Evolutionary conservation across 305 asterid species (phyloP).

Genomic region (Fraxinus albicans): DNA sequence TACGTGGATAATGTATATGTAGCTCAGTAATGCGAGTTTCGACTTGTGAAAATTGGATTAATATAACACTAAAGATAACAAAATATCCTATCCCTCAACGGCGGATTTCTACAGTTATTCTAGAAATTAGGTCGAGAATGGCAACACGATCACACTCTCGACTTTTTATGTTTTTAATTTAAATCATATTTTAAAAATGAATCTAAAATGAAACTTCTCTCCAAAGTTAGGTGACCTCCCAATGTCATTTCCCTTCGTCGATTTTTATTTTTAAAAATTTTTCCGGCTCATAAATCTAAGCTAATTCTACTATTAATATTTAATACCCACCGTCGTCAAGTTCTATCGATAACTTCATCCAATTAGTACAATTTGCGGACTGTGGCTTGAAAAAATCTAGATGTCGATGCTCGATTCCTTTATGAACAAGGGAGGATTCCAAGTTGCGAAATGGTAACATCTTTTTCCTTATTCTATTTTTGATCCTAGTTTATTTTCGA

Average conservation of each 20-base stretch:
- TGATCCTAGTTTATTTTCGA: background rate
- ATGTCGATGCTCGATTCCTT: constrained; percentile 28
- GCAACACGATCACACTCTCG: background rate
- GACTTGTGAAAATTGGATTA: background rate
- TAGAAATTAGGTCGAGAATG: background rate
- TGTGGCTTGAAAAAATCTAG: constrained; percentile 2
- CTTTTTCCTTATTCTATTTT: background rate
- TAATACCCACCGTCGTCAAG: background rate
- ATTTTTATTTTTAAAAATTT: background rate
- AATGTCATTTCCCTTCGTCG: background rate
- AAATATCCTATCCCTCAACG: background rate
- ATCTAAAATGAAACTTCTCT: background rate
- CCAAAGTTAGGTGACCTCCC: background rate
- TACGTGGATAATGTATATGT: background rate
- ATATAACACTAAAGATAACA: background rate
- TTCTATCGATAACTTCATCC: background rate
- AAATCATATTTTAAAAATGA: background rate
- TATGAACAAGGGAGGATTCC: constrained; percentile 28
- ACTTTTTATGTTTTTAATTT: background rate
- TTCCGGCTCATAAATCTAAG: background rate
- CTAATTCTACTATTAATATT: background rate
- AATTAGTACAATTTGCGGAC: constrained; percentile 5
- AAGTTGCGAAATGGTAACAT: constrained; percentile 33
- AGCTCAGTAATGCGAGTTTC: background rate
- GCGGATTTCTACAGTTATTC: background rate